Evolutionary conservation across 2,329 filamentous ascomycete species (phyloP), one percentile per base, ranked within the genome.

Genomic region (Epicoccum nigrum): DNA sequence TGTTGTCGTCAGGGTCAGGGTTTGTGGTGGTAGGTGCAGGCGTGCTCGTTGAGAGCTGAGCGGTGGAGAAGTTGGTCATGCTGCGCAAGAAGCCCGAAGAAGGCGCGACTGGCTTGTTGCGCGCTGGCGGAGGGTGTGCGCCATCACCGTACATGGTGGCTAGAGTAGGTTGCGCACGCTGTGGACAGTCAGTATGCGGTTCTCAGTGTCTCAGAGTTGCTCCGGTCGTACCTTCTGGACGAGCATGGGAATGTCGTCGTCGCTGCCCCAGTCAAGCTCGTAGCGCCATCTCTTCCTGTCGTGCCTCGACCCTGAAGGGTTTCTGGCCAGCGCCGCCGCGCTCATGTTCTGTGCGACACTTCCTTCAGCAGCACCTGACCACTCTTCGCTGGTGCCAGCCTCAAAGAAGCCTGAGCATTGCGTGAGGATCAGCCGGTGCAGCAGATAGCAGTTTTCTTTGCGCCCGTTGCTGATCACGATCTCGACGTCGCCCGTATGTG

Each of bases 361-460:
- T 8, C 56, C 65, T n/a, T 70, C 67, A 2, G 65, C 67, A 25
- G 74, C 73, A 23, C 69, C 71, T 45, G 86, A 85, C 90, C 90
- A 95, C 70, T 92, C 87, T 50, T 87, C 86, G 64, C 86, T 91
- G 35, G 87, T 92, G 68, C 86, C 90, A 19, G 89, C 88, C 73
- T 96, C 90, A 70, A 97, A 97, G 78, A 96, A 97, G 13, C 91
- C 92, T 5, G 92, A 96, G 67, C 89, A 96, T 74, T 95, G 89
- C 25, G 89, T 87, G 60, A 97, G 78, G 32, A 93, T 96, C 66
- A 97, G 83, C 53, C 87, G 83, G 76, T 97, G 93, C 49, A 97
- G 81, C 38, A 97, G 81, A 71, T 97, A 97, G 55, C 89, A 83
- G 69, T 90, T 89, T 74, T 94, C 88, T 68, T 86, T 85, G 55